Conservation (phyloP, 108 stramenopile species). For the Nannochloropsis oceanica region DNA sequence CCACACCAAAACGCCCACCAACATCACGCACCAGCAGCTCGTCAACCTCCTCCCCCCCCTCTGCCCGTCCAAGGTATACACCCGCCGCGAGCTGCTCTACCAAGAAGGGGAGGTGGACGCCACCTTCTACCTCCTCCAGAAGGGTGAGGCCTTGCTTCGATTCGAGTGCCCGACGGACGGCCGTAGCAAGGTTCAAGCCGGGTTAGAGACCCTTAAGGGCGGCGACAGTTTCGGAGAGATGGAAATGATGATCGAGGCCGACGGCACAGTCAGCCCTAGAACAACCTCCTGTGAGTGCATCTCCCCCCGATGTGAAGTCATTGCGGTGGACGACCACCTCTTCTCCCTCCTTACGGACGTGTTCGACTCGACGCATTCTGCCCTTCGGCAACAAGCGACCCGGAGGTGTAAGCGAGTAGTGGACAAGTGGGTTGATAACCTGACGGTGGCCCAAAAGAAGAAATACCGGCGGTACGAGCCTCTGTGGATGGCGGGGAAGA, state of each 20-base stretch:
- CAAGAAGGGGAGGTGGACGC: slow-evolving; percentile 7
- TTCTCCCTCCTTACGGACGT: slow-evolving; percentile 19
- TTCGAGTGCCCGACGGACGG: neutral
- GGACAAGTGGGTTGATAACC: neutral
- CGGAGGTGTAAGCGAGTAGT: neutral
- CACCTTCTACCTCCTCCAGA: slow-evolving; percentile 16
- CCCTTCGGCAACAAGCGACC: neutral
- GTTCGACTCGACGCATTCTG: neutral
- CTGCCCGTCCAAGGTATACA: neutral
- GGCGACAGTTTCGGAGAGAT: slow-evolving; percentile 12
- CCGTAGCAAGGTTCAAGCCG: neutral
- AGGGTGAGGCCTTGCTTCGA: slow-evolving; percentile 7
- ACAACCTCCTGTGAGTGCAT: slow-evolving; percentile 2
- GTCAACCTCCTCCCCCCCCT: neutral
- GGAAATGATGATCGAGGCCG: slow-evolving; percentile 10
- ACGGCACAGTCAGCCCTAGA: neutral
- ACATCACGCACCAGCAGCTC: neutral
- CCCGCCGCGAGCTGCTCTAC: slow-evolving; percentile 2
- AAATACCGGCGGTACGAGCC: neutral
- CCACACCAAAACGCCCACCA: neutral
- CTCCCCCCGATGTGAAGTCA: slow-evolving; percentile 12
- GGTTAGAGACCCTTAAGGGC: neutral
- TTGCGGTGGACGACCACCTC: slow-evolving; percentile 20
- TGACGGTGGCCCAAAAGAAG: neutral
- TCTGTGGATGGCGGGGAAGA: neutral